Base-by-base conservation (phyloP, 768 basidiomycete species). In the Amanita pseudoporphyria region DNA sequence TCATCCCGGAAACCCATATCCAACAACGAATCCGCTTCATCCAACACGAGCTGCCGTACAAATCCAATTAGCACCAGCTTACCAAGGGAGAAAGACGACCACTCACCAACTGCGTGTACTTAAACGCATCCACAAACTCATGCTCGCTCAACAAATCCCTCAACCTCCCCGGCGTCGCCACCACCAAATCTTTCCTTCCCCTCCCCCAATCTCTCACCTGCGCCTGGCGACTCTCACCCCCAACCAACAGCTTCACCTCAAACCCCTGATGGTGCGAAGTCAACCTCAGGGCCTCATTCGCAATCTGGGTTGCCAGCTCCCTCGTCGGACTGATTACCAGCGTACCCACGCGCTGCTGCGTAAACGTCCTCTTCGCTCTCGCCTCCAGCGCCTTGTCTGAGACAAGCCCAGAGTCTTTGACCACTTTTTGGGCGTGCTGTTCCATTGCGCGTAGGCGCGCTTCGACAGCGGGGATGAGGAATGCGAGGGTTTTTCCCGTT, bases 1-100 rank as follows among this genome's bases (percentile, higher is more conserved):
- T 95, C 93, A 19, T 82, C 77, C 3, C 85, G 77, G 77, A 95
- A 96, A 56, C 93, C 93, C 84, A 93, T 86, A 50, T 92, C 89
- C 9, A 97, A 71, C 10, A 95, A 72, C 0, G 85, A 88, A 59
- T 98, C 93, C 9, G 91, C 89, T 62, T 96, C 91, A 59, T 98
- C 96, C 51, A 98, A 71, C 52, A 98, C 75, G 46, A 98, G 75
- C 87, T 91, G 54, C 9, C 43, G 32, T 5, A 6, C 14, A 9
- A 28, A 4, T 7, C 26, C n/a, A n/a, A 28, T 28, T 28, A 28
- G n/a, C 32, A 43, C 53, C 36, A 45, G 53, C 10, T 16, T 28
- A 26, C 3, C 18, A 36, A 50, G n/a, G 51, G 56, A 26, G 53
- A 49, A n/a, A 21, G 19, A 50, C 31, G 22, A 47, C 16, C 9